Conservation (phyloP, 2,329 filamentous ascomycete genomes). For the Tolypocladium nubicola region DNA sequence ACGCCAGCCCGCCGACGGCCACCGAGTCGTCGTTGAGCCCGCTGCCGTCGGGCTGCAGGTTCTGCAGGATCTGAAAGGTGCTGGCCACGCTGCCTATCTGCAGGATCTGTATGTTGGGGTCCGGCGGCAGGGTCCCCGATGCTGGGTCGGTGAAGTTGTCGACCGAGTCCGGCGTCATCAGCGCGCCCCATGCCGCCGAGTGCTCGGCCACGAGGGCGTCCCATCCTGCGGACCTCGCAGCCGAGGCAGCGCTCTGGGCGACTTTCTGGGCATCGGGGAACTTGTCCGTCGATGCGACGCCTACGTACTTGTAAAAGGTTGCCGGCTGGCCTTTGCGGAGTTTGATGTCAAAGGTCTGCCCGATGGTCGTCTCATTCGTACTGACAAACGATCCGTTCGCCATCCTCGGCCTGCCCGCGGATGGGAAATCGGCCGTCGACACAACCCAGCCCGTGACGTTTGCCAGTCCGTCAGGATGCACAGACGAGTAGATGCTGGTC, state of each 20-base stretch:
- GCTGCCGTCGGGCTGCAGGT: slow-evolving; percentile 36
- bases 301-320: slow-evolving; percentile 56
- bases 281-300: slow-evolving; percentile 57
- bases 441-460: slow-evolving; percentile 49
- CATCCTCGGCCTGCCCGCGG: slow-evolving; percentile 22
- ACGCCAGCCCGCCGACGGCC: slow-evolving; percentile 14
- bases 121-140: slow-evolving; percentile 45
- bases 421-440: slow-evolving; percentile 34
- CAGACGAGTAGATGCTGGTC: slow-evolving; percentile 50
- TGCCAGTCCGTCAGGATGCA: slow-evolving; percentile 49
- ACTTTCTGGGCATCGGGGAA: slow-evolving; percentile 45
- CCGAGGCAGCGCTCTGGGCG: slow-evolving; percentile 43
- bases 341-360: slow-evolving; percentile 44
- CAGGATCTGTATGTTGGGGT: slow-evolving; percentile 43
- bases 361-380: slow-evolving; percentile 52
- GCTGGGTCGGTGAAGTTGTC: slow-evolving; percentile 46
- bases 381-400: slow-evolving; percentile 28
- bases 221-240: slow-evolving; percentile 39
- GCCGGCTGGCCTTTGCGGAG: slow-evolving; percentile 41
- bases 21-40: slow-evolving; percentile 19
- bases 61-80: slow-evolving; percentile 45
- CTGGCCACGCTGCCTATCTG: slow-evolving; percentile 43
- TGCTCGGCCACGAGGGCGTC: slow-evolving; percentile 44
- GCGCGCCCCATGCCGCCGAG: slow-evolving; percentile 47
- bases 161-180: slow-evolving; percentile 51